Evolutionary conservation across 257 asterid genomes (phyloP).

Genomic region (Lithospermum erythrorhizon): DNA sequence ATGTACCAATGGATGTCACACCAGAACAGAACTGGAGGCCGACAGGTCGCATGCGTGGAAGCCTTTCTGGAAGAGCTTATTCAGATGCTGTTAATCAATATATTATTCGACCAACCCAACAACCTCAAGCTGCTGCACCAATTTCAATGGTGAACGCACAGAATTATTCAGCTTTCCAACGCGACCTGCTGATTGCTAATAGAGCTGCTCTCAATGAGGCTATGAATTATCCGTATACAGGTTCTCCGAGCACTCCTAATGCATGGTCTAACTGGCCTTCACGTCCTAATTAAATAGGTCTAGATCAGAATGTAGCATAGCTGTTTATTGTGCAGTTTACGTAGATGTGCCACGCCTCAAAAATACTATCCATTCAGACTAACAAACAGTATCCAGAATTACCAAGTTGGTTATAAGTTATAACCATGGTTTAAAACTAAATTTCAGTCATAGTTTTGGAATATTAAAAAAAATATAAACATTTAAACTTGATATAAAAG

Average conservation of each 20-base stretch:
- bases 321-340: background rate
- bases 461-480: too few relatives aligned
- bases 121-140: conserved; percentile 24
- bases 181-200: conserved; percentile 23
- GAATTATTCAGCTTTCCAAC: conserved; percentile 17
- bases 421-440: too few relatives aligned
- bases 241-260: background rate
- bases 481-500: too few relatives aligned
- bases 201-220: conserved; percentile 13
- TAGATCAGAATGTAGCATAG: background rate
- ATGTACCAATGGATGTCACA: conserved; percentile 11
- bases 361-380: background rate
- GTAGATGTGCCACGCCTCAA: background rate
- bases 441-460: too few relatives aligned
- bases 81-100: conserved; percentile 30
- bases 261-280: background rate
- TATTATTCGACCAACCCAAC: conserved; percentile 38
- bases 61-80: conserved; percentile 53
- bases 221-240: conserved; percentile 5
- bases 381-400: too few relatives aligned
- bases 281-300: background rate
- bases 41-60: conserved; percentile 66
- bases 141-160: conserved; percentile 17
- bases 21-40: conserved; percentile 40
- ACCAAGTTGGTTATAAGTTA: too few relatives aligned